Conservation (phyloP, 2,329 filamentous ascomycete species). For the Penicillium sp. region DNA sequence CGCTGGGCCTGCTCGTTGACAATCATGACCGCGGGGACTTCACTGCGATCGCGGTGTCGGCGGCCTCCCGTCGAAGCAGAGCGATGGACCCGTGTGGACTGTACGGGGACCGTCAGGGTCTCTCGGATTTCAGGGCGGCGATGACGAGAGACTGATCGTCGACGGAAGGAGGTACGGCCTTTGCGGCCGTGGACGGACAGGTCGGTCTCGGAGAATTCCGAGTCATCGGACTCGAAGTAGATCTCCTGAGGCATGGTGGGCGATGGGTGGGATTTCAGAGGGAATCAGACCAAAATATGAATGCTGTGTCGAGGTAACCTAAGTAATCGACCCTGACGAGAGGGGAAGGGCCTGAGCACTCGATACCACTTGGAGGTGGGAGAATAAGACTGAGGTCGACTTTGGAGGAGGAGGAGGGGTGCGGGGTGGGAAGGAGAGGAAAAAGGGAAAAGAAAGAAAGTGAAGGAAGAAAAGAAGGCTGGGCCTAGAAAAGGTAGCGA, state of each 20-base stretch:
- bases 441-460: conserved; percentile 5
- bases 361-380: neutral
- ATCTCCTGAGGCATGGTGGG: conserved; percentile 10
- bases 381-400: neutral
- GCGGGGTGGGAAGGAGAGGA: conserved; percentile 4
- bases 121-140: conserved; percentile 28
- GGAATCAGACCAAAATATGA: conserved; percentile 19
- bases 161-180: conserved; percentile 24
- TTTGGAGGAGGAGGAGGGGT: neutral
- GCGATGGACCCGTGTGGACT: conserved; percentile 30
- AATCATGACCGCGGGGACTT: conserved; percentile 29
- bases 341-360: conserved; percentile 3
- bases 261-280: conserved; percentile 34
- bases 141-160: conserved; percentile 37
- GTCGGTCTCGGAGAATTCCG: conserved; percentile 40
- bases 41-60: conserved; percentile 25
- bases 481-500: neutral
- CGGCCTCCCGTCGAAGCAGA: conserved; percentile 40
- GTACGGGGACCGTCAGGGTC: conserved; percentile 29
- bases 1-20: conserved; percentile 37
- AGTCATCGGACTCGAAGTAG: conserved; percentile 28
- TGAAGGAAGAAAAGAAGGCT: conserved; percentile 1
- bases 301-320: neutral
- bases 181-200: conserved; percentile 31
- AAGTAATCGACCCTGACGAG: conserved; percentile 1